These are phyloP conservation scores for Blastobotrys arbuscula DNA, from an alignment of 1,139 yeast species.

Conservation along the genomic window DNA sequence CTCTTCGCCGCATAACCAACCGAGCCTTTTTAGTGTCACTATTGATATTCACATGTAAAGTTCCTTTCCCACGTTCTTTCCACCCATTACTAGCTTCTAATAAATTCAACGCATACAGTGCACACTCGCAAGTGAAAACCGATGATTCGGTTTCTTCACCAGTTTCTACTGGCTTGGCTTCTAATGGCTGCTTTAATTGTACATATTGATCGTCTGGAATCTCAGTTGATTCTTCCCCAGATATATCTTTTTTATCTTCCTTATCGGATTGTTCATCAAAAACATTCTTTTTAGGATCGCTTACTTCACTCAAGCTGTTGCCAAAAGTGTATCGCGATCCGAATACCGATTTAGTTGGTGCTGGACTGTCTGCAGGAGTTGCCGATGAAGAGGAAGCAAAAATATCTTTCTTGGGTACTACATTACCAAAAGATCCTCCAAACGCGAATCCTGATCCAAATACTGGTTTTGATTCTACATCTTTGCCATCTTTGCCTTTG, in stretches of 20 bases:
- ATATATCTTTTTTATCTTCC: conserved; percentile 1
- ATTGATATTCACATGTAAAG: conserved; percentile 61
- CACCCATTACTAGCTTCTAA: conserved; percentile 67
- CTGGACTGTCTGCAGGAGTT: not conserved
- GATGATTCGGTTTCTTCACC: conserved; percentile 88
- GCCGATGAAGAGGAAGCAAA: not conserved
- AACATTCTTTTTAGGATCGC: conserved; percentile 9
- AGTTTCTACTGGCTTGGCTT: conserved; percentile 56
- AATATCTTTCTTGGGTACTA: conserved; percentile 5
- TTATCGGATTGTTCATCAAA: conserved; percentile 13
- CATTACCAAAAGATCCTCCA: conserved; percentile 24
- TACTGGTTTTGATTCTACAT: conserved; percentile 10
- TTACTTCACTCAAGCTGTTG: conserved; percentile 8
- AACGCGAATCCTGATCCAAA: conserved; percentile 26
- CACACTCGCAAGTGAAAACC: conserved; percentile 64
- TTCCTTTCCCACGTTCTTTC: conserved; percentile 94
- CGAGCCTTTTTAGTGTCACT: conserved; percentile 41
- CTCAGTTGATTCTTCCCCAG: conserved; percentile 6
- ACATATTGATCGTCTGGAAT: conserved; percentile 21
- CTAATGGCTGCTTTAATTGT: conserved; percentile 26
- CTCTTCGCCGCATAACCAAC: conserved; percentile 87
- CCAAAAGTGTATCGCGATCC: conserved; percentile 20
- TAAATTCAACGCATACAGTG: conserved; percentile 70
- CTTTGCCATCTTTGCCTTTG: conserved; percentile 5
- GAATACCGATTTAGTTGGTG: conserved; percentile 12